phyloP scores from a whole-genome alignment of 2,329 filamentous ascomycete species.

The Colletotrichum coccodes region DNA sequence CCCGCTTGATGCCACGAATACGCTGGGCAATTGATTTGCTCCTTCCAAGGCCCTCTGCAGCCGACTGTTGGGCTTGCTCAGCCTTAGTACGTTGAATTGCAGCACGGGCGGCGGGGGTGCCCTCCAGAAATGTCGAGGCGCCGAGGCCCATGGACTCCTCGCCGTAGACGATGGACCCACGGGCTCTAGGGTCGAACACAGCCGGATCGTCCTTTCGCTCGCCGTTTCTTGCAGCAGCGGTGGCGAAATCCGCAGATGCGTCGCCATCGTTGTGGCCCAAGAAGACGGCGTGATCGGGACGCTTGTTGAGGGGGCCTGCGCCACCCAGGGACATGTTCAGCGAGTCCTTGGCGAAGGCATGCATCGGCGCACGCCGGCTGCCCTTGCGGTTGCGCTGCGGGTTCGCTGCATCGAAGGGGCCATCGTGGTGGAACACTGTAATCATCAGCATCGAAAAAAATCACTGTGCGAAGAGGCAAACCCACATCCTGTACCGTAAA shows the following conservation, averaged over 20 bases:
- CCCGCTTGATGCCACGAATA: constrained; percentile 84
- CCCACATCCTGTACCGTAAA: constrained; percentile 91
- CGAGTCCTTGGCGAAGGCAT: constrained; percentile 93
- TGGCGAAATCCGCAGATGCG: constrained; percentile 83
- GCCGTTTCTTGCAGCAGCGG: constrained; percentile 39
- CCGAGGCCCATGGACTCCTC: constrained; percentile 86
- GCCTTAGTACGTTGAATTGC: constrained; percentile 81
- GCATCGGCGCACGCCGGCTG: constrained; percentile 88
- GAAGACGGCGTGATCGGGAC: constrained; percentile 87
- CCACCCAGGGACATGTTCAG: constrained; percentile 93
- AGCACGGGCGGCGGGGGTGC: constrained; percentile 84
- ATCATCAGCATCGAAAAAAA: constrained; percentile 1
- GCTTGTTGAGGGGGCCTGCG: constrained; percentile 82
- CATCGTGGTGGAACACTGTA: constrained; percentile 95
- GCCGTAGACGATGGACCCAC: constrained; percentile 81
- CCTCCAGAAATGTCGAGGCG: constrained; percentile 95
- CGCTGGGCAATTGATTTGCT: constrained; percentile 97
- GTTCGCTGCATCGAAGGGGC: constrained; percentile 96
- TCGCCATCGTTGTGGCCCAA: constrained; percentile 85
- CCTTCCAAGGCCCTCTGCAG: constrained; percentile 74
- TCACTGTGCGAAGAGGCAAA: constrained; percentile 39
- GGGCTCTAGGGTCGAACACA: constrained; percentile 75
- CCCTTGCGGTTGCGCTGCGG: constrained; percentile 91
- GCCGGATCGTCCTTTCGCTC: constrained; percentile 48
- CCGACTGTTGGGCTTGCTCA: constrained; percentile 68